These are phyloP conservation scores for Trichoderma sp. DNA, from an alignment of 2,329 filamentous ascomycete species.

Conservation along the genomic window DNA sequence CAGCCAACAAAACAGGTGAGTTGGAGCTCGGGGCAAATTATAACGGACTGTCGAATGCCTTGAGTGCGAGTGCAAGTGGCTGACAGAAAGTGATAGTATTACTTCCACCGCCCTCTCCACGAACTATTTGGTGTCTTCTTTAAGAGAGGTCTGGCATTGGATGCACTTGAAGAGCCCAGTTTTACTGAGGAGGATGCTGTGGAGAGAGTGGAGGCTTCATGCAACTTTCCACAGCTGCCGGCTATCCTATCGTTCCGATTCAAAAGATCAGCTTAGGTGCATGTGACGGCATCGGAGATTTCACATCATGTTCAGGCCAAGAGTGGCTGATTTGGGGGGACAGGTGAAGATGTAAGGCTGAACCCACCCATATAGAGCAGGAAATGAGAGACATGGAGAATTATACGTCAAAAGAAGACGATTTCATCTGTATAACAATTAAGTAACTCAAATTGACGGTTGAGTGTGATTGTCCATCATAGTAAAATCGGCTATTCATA, in stretches of 20 bases:
- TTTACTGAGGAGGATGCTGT: conserved; percentile 38
- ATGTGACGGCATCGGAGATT: not conserved
- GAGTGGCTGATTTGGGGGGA: not conserved
- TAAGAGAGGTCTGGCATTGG: conserved; percentile 40
- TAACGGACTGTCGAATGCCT: not conserved
- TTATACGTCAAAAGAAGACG: no score
- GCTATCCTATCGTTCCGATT: conserved; percentile 28
- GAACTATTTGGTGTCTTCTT: conserved; percentile 46
- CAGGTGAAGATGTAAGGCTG: not conserved
- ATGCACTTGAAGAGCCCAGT: conserved; percentile 46
- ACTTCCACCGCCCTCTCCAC: conserved; percentile 46
- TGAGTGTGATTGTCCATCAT: not conserved
- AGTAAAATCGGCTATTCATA: not conserved
- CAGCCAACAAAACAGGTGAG: conserved; percentile 37
- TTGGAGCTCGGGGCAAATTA: not conserved
- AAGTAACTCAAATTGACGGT: no score
- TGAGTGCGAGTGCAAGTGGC: not conserved
- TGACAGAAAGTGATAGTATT: conserved; percentile 27
- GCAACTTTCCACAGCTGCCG: conserved; percentile 41
- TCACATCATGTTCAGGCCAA: not conserved
- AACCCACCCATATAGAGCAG: not conserved
- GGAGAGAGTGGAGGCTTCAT: conserved; percentile 32
- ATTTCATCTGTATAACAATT: no score
- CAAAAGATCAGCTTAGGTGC: not conserved
- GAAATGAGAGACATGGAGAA: not conserved